phyloP scores from a whole-genome alignment of 2,329 filamentous ascomycete genomes.

The Cladophialophora yegresii region DNA sequence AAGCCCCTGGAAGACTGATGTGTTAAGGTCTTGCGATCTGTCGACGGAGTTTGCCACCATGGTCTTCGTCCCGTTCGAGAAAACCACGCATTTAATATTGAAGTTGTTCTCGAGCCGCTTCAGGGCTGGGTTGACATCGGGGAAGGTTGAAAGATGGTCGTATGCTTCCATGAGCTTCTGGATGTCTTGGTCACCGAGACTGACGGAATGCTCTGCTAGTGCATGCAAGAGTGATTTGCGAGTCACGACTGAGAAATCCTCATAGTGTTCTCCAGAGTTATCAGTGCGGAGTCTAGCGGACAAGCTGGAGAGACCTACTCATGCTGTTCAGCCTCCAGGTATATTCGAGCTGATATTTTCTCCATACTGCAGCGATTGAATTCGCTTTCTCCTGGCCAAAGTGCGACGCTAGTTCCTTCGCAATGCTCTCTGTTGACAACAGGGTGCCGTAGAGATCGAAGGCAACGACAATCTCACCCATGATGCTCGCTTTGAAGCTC shows the following conservation, averaged over 20 bases:
- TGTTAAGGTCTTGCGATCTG: constrained; percentile 58
- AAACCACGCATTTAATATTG: constrained; percentile 60
- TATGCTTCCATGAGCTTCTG: constrained; percentile 63
- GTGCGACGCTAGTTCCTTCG: constrained; percentile 57
- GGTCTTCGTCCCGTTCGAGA: constrained; percentile 67
- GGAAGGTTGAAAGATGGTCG: constrained; percentile 64
- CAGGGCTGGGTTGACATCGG: constrained; percentile 62
- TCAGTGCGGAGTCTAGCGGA: background rate
- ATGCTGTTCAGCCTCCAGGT: constrained; percentile 76
- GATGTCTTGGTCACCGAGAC: constrained; percentile 50
- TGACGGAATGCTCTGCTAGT: constrained; percentile 57
- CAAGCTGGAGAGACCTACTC: constrained; percentile 52
- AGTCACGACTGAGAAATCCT: constrained; percentile 65
- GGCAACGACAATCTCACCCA: constrained; percentile 56
- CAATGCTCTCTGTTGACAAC: constrained; percentile 70
- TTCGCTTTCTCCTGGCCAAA: constrained; percentile 61
- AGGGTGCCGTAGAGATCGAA: constrained; percentile 78
- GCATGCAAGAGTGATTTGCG: constrained; percentile 64
- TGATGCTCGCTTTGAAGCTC: constrained; percentile 1
- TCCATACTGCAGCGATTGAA: constrained; percentile 62
- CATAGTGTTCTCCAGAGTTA: constrained; percentile 56
- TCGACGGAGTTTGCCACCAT: constrained; percentile 66
- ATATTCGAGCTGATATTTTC: constrained; percentile 73
- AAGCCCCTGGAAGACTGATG: constrained; percentile 55
- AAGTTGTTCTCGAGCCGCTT: constrained; percentile 47